Conservation (phyloP, 768 basidiomycete genomes). For the Pluteus cervinus region DNA sequence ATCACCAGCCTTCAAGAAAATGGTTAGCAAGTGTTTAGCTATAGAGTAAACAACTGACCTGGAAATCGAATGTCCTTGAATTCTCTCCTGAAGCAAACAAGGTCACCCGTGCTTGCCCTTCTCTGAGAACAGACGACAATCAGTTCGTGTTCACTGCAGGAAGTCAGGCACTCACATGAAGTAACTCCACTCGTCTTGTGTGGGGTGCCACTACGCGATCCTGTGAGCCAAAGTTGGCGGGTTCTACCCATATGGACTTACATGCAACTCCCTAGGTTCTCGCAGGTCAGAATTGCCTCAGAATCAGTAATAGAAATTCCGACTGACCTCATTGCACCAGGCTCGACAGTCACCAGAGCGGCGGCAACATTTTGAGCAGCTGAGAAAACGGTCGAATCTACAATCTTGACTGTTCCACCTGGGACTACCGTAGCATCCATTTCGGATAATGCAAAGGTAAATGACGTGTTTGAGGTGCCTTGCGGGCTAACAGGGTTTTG, state of each 20-base stretch:
- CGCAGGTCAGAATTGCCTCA: slow-evolving; percentile 1
- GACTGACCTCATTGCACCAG: slow-evolving; percentile 49
- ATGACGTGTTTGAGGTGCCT: slow-evolving; percentile 38
- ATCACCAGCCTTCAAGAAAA: slow-evolving; percentile 54
- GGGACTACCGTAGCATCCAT: slow-evolving; percentile 33
- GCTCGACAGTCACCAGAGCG: slow-evolving; percentile 52
- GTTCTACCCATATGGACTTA: slow-evolving; percentile 19
- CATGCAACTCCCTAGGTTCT: slow-evolving; percentile 50
- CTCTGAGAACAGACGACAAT: too few relatives aligned
- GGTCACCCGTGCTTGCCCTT: slow-evolving; percentile 49
- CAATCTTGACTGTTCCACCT: slow-evolving; percentile 46
- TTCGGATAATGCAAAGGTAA: slow-evolving; percentile 42
- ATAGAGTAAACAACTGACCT: too few relatives aligned
- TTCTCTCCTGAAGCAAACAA: slow-evolving; percentile 48
- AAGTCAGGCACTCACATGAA: too few relatives aligned
- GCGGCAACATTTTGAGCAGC: slow-evolving; percentile 46
- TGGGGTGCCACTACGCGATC: slow-evolving; percentile 57
- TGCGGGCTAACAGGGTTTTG: slow-evolving; percentile 35
- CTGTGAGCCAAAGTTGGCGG: slow-evolving; percentile 1
- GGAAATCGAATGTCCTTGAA: slow-evolving; percentile 56
- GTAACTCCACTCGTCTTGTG: slow-evolving; percentile 59
- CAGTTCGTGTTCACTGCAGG: too few relatives aligned
- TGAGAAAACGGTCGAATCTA: slow-evolving; percentile 47
- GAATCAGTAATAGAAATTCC: background rate
- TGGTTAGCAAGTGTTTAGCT: too few relatives aligned